phyloP scores from a whole-genome alignment of 2,329 filamentous ascomycete species.

The Colletotrichum brevisporum region DNA sequence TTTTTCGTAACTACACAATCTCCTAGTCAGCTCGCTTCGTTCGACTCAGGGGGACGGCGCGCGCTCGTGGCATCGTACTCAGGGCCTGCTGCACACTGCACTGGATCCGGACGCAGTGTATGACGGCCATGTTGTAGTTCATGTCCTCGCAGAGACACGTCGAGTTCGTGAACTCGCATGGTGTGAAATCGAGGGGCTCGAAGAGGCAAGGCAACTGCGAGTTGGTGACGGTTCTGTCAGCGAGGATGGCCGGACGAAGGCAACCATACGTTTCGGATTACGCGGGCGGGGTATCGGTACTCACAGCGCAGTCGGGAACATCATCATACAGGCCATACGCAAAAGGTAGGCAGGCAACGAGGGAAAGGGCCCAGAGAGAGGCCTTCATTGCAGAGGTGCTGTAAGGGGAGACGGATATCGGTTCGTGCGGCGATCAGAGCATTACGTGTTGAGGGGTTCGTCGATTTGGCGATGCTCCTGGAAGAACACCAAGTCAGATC shows the following conservation, averaged over 20 bases:
- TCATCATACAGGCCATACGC: slow-evolving; percentile 32
- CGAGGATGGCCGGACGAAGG: neutral
- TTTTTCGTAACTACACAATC: slow-evolving; percentile 21
- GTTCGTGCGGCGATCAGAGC: slow-evolving; percentile 2
- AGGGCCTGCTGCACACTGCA: slow-evolving; percentile 34
- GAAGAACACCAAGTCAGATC: neutral
- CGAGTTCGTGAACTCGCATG: slow-evolving; percentile 20
- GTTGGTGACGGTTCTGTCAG: neutral
- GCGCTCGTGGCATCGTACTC: neutral
- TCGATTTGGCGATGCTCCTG: neutral
- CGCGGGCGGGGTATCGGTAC: neutral
- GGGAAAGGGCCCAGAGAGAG: neutral
- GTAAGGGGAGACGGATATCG: neutral
- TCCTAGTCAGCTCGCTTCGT: neutral
- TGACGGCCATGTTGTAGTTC: slow-evolving; percentile 34
- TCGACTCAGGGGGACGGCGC: too few relatives aligned
- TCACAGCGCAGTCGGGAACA: slow-evolving; percentile 34
- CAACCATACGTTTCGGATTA: neutral
- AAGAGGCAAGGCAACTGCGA: slow-evolving; percentile 26
- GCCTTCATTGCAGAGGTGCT: slow-evolving; percentile 17
- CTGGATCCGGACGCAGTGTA: slow-evolving; percentile 32
- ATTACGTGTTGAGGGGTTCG: slow-evolving; percentile 14
- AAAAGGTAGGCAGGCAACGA: slow-evolving; percentile 15
- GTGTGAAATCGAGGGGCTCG: slow-evolving; percentile 26
- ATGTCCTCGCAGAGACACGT: slow-evolving; percentile 35